Percentiles rank a stretch among this genome's conserved stretches.
Evolutionary conservation across 805 yeast genomes (phyloP).

Genomic region (Kluyveromyces starmeri): DNA sequence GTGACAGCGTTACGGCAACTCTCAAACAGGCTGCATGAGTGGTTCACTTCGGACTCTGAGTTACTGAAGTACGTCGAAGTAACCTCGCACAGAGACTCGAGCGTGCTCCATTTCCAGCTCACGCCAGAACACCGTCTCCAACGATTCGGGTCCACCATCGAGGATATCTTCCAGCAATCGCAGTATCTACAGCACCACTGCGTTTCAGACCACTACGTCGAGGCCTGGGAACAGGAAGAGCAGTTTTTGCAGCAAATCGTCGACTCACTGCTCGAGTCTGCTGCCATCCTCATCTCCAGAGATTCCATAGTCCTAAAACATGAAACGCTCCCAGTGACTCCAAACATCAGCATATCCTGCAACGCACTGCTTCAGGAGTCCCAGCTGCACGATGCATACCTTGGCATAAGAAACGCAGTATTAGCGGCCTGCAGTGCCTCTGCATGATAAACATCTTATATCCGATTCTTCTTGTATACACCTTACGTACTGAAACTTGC

Average conservation of each 20-base stretch:
- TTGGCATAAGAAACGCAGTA: slow-evolving; percentile 28
- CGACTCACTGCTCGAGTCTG: slow-evolving; percentile 41
- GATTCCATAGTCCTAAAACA: slow-evolving; percentile 56
- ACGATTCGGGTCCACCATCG: slow-evolving; percentile 22
- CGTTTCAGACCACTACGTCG: slow-evolving; percentile 26
- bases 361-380: slow-evolving; percentile 37
- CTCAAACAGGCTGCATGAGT: slow-evolving; percentile 31
- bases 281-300: slow-evolving; percentile 55
- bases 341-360: slow-evolving; percentile 46
- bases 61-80: slow-evolving; percentile 38
- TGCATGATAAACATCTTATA: too few relatives aligned
- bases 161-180: slow-evolving; percentile 20
- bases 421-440: too few relatives aligned
- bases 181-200: slow-evolving; percentile 26
- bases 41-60: slow-evolving; percentile 33
- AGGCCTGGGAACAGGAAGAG: slow-evolving; percentile 39
- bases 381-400: slow-evolving; percentile 39
- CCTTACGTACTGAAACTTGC: too few relatives aligned
- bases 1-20: slow-evolving; percentile 34
- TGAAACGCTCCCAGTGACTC: slow-evolving; percentile 62
- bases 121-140: slow-evolving; percentile 31
- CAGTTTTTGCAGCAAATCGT: slow-evolving; percentile 59
- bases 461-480: too few relatives aligned
- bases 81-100: slow-evolving; percentile 50
- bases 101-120: slow-evolving; percentile 61